Percentiles rank a stretch among this genome's conserved stretches.
Evolutionary conservation across 2,329 filamentous ascomycete species (phyloP).

Genomic region (Mycogone perniciosa): DNA sequence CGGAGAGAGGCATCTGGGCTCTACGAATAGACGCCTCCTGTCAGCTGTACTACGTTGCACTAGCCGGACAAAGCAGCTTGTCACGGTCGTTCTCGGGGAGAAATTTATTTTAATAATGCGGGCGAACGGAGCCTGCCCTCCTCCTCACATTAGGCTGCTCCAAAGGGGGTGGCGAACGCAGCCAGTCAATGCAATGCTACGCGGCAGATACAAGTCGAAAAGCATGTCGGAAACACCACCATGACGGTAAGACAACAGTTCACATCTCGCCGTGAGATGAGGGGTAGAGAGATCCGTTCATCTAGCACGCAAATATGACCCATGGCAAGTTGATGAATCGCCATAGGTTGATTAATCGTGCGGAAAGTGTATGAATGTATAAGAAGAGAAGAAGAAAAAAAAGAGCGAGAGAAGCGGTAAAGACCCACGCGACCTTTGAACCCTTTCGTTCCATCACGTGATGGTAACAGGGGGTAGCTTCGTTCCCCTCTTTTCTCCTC

Average conservation of each 20-base stretch:
- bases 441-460: conserved; percentile 22
- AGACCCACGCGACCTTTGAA: not conserved
- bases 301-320: conserved; percentile 60
- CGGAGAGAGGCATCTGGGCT: too few species aligned
- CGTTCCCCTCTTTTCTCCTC: not conserved
- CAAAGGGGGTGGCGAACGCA: not conserved
- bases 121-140: too few species aligned
- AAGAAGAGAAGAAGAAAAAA: conserved; percentile 26
- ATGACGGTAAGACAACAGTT: conserved; percentile 19
- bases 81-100: not conserved
- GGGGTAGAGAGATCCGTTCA: conserved; percentile 28
- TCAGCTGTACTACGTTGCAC: too few species aligned
- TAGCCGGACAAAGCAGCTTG: too few species aligned
- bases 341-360: conserved; percentile 58
- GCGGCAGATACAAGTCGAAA: not conserved
- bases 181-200: not conserved
- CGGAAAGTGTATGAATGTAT: conserved; percentile 40
- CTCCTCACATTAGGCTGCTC: too few species aligned
- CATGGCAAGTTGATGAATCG: conserved; percentile 43
- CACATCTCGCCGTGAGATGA: conserved; percentile 18
- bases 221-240: conserved; percentile 27
- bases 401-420: conserved; percentile 14
- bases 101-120: conserved; percentile 5
- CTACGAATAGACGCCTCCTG: too few species aligned
- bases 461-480: conserved; percentile 1